Base-by-base conservation (phyloP, 192 early-diverging fungal genomes). In the Tieghemiomyces parasiticus region DNA sequence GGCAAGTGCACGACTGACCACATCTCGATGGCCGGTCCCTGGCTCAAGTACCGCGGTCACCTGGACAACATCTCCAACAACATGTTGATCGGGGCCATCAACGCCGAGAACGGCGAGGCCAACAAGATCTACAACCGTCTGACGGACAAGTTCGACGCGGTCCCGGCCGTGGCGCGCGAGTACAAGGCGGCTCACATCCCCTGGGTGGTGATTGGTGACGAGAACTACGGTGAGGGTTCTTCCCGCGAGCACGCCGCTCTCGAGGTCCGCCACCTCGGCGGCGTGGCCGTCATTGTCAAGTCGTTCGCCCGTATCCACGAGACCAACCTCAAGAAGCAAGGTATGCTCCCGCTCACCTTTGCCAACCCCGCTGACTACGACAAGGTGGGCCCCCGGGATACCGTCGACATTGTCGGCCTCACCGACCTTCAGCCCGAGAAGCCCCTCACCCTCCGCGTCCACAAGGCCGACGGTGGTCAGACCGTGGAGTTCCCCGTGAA, bases 251-350 rank as follows among this genome's bases (percentile, higher is more conserved):
- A 98, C 71, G 95, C 95, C 53, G 95, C 95, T 60, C 80, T 98
- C 66, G 92, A 96, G 67, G 90, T 92, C 52, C 86, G 95, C 71
- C 90, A 94, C 81, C 79, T 98, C 46, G 90, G 90, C 55, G 91
- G 95, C 71, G 81, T 78, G 51, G 91, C 92, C 22, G 87, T 98
- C 65, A 88, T 98, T 69, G 86, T 88, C 74, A 90, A 92, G 78
- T 90, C 86, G 53, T 98, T 98, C 75, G 95, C 95, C 53, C 89
- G 95, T 72, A 98, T 98, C 74, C 95, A 98, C 80, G 92, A 98
- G 80, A 98, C 95, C 69, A 98, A 98, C 81, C 82, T 95, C 61
- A 98, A 98, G 86, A 98, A 98, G 83, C 95, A 98, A 76, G 95
- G 95, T 67, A 80, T 98, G 58, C 79, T 98, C 61, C 95, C 95